Conservation (phyloP, 169 alveolate genomes). For the Plasmodium relictum region DNA sequence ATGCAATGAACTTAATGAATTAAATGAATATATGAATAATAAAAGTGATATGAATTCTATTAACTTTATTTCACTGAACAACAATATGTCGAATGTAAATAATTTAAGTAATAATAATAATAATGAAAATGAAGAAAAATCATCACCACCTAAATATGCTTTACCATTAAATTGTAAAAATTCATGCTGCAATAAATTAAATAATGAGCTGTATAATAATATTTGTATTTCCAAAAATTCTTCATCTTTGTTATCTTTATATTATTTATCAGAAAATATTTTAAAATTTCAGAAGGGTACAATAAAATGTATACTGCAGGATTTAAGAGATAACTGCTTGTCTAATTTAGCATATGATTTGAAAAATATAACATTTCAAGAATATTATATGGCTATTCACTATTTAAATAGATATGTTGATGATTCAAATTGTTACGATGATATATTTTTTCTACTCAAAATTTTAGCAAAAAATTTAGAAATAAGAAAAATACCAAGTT, state of each 20-base stretch:
- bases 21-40: not conserved
- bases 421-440: slow-evolving; percentile 76
- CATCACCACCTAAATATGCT: not conserved
- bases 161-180: slow-evolving; percentile 3
- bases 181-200: not conserved
- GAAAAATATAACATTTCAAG: slow-evolving; percentile 73
- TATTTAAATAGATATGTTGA: slow-evolving; percentile 73
- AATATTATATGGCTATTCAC: slow-evolving; percentile 75
- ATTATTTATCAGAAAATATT: slow-evolving; percentile 71
- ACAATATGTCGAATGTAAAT: not conserved
- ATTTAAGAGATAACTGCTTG: slow-evolving; percentile 76
- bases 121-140: not conserved
- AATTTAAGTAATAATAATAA: not conserved
- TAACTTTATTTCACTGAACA: not conserved
- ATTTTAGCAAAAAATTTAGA: slow-evolving; percentile 73
- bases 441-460: slow-evolving; percentile 71
- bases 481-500: slow-evolving; percentile 76
- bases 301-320: slow-evolving; percentile 76
- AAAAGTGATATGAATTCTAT: not conserved
- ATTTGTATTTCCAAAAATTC: slow-evolving; percentile 12
- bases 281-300: slow-evolving; percentile 78
- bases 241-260: slow-evolving; percentile 43
- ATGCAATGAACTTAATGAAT: not conserved
- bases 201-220: not conserved
- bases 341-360: slow-evolving; percentile 51